Base-by-base conservation (phyloP, 345 rosid genomes). In the Moricandia moricandioides region DNA sequence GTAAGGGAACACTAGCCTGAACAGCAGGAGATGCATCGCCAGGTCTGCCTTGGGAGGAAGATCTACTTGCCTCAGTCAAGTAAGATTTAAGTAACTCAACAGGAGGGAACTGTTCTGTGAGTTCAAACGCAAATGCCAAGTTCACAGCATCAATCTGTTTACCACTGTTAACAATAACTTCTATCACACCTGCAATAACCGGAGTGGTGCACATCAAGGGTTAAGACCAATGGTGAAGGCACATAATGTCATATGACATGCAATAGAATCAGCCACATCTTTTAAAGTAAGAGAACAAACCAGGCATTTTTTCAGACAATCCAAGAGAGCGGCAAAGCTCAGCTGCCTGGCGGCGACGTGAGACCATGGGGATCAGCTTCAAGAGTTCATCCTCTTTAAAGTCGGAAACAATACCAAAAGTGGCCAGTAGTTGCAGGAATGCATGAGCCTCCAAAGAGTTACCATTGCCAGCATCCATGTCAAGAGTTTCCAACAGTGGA, bases 381-480 rank as follows among this genome's bases (percentile, higher is more conserved):
- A 77, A 83, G 35, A 95, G 77, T 71, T 86, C 89, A 78, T 88
- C 89, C 76, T 77, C 96, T 5, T 89, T 73, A 72, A 90, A 92
- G 64, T 84, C 88, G 26, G 96, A 92, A 70, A 92, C 93, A 82
- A 95, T 87, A 55, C 82, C 88, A 83, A 95, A 95, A 65, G 97
- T 90, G n/a, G 94, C 92, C 12, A 95, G 83, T 62, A 95, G 96
- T 76, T 95, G 99, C 81, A 95, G 84, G 74, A 92, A 95, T 16
- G 98, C 99, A 88, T 95, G 99, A 72, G 98, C 99, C 85, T 95
- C 99, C 89, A 95, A 86, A 59, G 98, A 95, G 78, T 95, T 95
- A 68, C 99, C 99, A 81, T 88, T 92, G 83, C 92, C 86, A 73
- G 83, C 90, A 78, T 89, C 95, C 79, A 87, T 78, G 70, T 92